A percentile compares a stretch with the other conserved stretches of the same genome.
phyloP scores from a whole-genome alignment of 352 stramenopile genomes.

The Phytophthora sansomeana region DNA sequence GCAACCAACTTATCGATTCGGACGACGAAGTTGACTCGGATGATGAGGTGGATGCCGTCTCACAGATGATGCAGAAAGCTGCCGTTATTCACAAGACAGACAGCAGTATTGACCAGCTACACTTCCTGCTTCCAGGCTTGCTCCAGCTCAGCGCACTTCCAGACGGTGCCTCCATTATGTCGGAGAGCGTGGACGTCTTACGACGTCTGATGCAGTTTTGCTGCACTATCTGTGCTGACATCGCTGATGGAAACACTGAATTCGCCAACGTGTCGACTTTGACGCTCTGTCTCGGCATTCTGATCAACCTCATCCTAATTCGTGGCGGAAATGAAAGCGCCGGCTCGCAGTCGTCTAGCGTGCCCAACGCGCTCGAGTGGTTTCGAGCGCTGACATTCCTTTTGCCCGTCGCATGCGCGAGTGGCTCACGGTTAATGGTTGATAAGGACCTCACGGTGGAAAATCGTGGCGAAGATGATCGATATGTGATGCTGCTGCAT shows the following conservation, averaged over 20 bases:
- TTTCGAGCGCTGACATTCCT: conserved; percentile 77
- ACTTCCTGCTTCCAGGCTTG: conserved; percentile 84
- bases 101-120: conserved; percentile 70
- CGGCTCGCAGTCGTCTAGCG: conserved; percentile 25
- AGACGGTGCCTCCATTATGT: conserved; percentile 63
- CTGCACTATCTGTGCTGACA: conserved; percentile 68
- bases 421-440: conserved; percentile 52
- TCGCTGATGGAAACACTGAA: conserved; percentile 54
- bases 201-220: conserved; percentile 80
- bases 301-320: conserved; percentile 83
- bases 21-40: conserved; percentile 82
- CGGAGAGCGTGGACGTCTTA: conserved; percentile 67
- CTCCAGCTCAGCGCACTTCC: conserved; percentile 78
- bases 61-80: conserved; percentile 50
- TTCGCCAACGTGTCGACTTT: conserved; percentile 71
- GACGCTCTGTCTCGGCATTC: conserved; percentile 77
- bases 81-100: conserved; percentile 42
- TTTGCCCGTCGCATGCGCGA: conserved; percentile 78
- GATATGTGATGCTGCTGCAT: conserved; percentile 83
- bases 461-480: conserved; percentile 76
- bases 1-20: conserved; percentile 51
- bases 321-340: conserved; percentile 48
- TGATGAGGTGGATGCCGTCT: conserved; percentile 66
- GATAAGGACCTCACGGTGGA: conserved; percentile 57
- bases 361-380: conserved; percentile 73